Percentiles rank a stretch among this genome's conserved stretches.
These are phyloP conservation scores for Phlyctochytrium arcticum DNA, from an alignment of 192 early-diverging fungal genomes.

Conservation along the genomic window DNA sequence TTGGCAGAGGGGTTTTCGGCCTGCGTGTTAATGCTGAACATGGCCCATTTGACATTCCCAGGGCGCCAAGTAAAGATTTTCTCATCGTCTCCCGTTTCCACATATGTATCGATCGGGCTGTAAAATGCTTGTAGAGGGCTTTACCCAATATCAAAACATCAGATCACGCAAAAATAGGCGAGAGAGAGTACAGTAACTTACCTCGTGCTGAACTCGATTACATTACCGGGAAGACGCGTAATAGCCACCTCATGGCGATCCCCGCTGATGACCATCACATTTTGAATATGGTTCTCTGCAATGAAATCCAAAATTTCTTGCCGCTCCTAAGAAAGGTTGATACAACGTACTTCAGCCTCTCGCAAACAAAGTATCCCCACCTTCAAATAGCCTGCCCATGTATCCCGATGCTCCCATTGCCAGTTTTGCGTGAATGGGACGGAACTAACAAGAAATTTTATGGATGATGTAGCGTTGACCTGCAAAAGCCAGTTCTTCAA, in stretches of 20 bases:
- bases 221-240: slow-evolving; percentile 21
- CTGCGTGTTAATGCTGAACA: slow-evolving; percentile 23
- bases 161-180: not conserved
- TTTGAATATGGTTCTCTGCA: slow-evolving; percentile 15
- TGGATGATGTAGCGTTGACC: slow-evolving; percentile 14
- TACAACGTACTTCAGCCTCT: too few species aligned
- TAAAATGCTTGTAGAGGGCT: slow-evolving; percentile 28
- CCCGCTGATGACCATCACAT: slow-evolving; percentile 26
- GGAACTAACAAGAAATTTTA: slow-evolving; percentile 27
- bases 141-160: not conserved
- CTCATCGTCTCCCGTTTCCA: slow-evolving; percentile 18
- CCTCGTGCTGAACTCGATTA: slow-evolving; percentile 32
- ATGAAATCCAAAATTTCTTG: slow-evolving; percentile 32
- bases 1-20: slow-evolving; percentile 14
- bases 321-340: slow-evolving; percentile 11
- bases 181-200: not conserved
- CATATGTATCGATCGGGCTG: slow-evolving; percentile 28
- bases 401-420: slow-evolving; percentile 20
- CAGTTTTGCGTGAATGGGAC: slow-evolving; percentile 31
- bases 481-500: slow-evolving; percentile 24
- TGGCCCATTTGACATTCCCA: slow-evolving; percentile 28
- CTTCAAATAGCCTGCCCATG: slow-evolving; percentile 19
- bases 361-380: too few species aligned
- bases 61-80: slow-evolving; percentile 29
- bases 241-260: slow-evolving; percentile 29